These are phyloP conservation scores for Solanum chacoense DNA, from an alignment of 305 asterid genomes.

Conservation along the genomic window DNA sequence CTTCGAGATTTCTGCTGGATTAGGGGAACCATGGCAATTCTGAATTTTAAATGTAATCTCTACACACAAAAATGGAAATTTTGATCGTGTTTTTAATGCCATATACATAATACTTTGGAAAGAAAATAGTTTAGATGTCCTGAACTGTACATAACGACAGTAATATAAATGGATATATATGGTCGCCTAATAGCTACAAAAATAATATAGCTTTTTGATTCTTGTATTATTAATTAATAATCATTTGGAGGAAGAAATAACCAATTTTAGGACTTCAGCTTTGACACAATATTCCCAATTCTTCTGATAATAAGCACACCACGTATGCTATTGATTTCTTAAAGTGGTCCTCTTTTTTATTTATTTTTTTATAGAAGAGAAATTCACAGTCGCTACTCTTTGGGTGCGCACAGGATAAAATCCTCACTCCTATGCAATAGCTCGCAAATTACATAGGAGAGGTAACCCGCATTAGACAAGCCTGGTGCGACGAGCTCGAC, in stretches of 20 bases:
- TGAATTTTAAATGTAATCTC: not conserved
- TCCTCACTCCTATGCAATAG: too few species aligned
- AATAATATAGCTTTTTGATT: not conserved
- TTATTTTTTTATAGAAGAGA: too few species aligned
- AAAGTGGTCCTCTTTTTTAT: not conserved
- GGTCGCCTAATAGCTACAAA: slow-evolving; percentile 13
- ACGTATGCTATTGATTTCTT: not conserved
- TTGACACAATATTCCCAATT: not conserved
- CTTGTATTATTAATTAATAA: not conserved
- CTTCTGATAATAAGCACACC: not conserved
- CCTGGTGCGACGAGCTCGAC: too few species aligned
- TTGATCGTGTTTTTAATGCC: not conserved
- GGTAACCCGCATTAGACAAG: too few species aligned
- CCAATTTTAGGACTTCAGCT: not conserved
- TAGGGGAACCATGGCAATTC: not conserved
- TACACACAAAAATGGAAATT: not conserved
- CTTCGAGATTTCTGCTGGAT: not conserved
- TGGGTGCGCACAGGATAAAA: too few species aligned
- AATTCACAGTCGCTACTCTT: too few species aligned
- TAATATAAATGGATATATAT: not conserved
- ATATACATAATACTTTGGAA: not conserved
- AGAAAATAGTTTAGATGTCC: not conserved
- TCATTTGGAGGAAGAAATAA: not conserved
- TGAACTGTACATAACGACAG: not conserved
- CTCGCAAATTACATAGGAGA: too few species aligned